Conservation (phyloP, 2,329 filamentous ascomycete species). For the Clonostachys sp. region DNA sequence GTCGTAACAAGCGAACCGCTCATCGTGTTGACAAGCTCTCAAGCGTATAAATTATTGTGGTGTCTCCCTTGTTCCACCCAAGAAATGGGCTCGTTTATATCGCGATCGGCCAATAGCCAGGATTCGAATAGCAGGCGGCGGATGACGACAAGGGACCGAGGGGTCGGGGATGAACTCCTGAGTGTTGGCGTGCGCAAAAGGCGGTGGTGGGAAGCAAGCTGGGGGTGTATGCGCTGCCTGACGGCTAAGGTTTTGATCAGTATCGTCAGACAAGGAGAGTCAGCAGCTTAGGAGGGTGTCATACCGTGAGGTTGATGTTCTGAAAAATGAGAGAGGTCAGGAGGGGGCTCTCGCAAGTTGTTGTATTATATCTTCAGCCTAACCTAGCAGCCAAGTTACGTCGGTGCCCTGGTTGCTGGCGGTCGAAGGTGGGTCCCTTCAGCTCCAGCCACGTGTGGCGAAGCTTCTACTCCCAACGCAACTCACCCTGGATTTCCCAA, state of each 20-base stretch:
- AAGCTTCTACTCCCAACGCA: background rate
- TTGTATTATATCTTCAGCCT: slow-evolving; percentile 5
- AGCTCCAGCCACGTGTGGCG: slow-evolving; percentile 5
- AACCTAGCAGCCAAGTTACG: slow-evolving; percentile 1
- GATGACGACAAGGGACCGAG: background rate
- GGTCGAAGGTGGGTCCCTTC: background rate
- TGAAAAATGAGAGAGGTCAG: background rate
- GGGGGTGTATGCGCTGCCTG: background rate
- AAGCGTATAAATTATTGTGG: slow-evolving; percentile 5
- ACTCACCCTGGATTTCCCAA: too few species aligned
- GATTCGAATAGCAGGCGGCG: slow-evolving; percentile 2
- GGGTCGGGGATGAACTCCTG: slow-evolving; percentile 1
- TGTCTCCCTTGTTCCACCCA: slow-evolving; percentile 3
- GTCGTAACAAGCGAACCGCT: slow-evolving; percentile 30
- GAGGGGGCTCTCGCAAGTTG: background rate
- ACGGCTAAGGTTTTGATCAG: background rate
- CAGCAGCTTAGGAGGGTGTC: background rate
- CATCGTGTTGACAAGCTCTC: slow-evolving; percentile 13
- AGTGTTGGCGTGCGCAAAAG: background rate
- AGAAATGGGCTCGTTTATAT: too few species aligned
- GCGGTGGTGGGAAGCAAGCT: background rate
- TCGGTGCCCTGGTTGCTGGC: background rate
- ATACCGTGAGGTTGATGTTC: background rate
- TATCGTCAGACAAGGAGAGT: background rate
- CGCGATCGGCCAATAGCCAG: background rate